Base-by-base conservation (phyloP, 2,329 filamentous ascomycete genomes). In the Pleoardoris graminearum region DNA sequence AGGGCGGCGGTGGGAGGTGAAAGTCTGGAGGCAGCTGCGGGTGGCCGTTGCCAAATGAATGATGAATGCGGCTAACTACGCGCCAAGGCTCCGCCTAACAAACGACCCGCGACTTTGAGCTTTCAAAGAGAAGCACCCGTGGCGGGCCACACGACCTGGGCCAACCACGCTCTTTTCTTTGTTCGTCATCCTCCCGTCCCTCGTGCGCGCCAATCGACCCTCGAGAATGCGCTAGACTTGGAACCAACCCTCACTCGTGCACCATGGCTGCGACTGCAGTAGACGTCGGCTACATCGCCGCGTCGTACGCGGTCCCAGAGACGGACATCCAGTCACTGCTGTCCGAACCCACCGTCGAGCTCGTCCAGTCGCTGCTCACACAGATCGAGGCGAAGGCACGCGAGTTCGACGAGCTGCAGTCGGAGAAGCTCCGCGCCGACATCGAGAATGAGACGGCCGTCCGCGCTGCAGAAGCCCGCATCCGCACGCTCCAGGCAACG, bases 391-490 rank as follows among this genome's bases (percentile, higher is more conserved):
- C 79, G 25, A 96, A 94, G 73, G 91, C 90, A 30, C 89, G 87
- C 65, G 91, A 96, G 66, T 87, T 85, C 65, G 91, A 96, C 69
- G 83, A 86, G 33, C 77, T 96, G 35, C 90, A 88, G 64, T 87
- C 93, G 8, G 90, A 96, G 60, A 97, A 97, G 76, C 82, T 97
- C 38, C 87, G 90, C 61, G 79, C 90, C 39, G 91, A 96, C 66
- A 94, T 99, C 38, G 92, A 97, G 77, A 83, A 97, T 7, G 94
- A 99, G 73, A 94, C 91, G 73, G 88, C 88, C 16, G 87, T 96
- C 42, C 87, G 91, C 63, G 89, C 84, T 60, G 87, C 88, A 54
- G 93, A 97, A 70, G 85, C 88, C 21, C 89, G 91, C 74, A 86
- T 87, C 60, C 90, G 93, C 68, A 84, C 86, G 7, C 85, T 94